These are phyloP conservation scores for Psilocybe cyanescens DNA, from an alignment of 768 basidiomycete species.

Conservation along the genomic window DNA sequence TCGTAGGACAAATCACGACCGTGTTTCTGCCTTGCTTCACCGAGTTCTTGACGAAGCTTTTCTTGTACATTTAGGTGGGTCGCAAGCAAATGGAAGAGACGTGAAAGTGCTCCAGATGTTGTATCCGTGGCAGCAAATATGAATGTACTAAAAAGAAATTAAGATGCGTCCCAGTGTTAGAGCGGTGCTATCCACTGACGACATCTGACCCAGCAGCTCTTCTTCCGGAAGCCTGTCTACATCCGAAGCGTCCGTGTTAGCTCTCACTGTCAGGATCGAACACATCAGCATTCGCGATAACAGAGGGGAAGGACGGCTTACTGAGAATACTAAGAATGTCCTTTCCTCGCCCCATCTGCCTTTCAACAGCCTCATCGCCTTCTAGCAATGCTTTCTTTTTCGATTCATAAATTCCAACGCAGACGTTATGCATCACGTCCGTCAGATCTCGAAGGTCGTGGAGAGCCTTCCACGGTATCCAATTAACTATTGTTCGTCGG, in stretches of 20 bases:
- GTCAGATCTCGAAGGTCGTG: constrained; percentile 35
- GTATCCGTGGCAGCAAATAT: constrained; percentile 31
- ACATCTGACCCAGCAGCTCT: constrained; percentile 43
- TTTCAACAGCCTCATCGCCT: constrained; percentile 33
- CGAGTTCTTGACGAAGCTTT: constrained; percentile 24
- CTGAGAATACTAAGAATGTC: neutral
- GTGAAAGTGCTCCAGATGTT: too few relatives aligned
- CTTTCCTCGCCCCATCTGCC: neutral
- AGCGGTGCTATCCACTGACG: constrained; percentile 17
- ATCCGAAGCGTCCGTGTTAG: constrained; percentile 37
- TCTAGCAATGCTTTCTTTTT: constrained; percentile 38
- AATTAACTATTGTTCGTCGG: constrained; percentile 33
- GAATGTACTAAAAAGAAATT: constrained; percentile 19
- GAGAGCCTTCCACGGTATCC: constrained; percentile 34
- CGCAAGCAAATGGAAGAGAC: too few relatives aligned
- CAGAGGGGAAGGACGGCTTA: neutral
- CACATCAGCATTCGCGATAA: neutral
- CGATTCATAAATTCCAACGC: constrained; percentile 36
- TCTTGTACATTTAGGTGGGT: too few relatives aligned
- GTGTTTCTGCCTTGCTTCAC: constrained; percentile 21
- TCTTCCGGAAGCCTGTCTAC: constrained; percentile 34
- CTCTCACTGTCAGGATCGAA: constrained; percentile 35
- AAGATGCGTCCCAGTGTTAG: too few relatives aligned
- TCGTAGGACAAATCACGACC: constrained; percentile 31
- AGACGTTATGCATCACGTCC: constrained; percentile 37